phyloP scores from a whole-genome alignment of 306 rosid species.

The Senna siamea region DNA sequence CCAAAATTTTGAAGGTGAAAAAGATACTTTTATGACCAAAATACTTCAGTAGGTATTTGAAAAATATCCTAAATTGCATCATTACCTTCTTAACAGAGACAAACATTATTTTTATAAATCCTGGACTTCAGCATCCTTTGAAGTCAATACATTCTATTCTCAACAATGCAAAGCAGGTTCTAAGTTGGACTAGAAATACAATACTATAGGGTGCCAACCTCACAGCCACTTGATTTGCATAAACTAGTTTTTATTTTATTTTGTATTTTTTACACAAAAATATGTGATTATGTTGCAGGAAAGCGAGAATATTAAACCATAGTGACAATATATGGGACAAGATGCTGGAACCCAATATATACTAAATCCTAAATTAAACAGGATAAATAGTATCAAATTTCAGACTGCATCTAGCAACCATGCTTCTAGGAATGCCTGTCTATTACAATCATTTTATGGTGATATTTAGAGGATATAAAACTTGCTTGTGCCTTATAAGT shows the following conservation, averaged over 20 bases:
- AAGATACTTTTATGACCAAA: conserved; percentile 9
- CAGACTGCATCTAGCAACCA: conserved; percentile 12
- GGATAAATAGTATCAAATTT: conserved; percentile 11
- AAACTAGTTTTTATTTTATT: neutral
- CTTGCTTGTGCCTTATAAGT: neutral
- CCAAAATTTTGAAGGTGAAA: conserved; percentile 7
- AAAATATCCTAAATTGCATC: conserved; percentile 15
- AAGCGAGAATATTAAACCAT: conserved; percentile 14
- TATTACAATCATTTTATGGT: neutral
- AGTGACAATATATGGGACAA: conserved; percentile 9
- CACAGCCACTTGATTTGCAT: conserved; percentile 12
- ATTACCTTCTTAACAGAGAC: neutral
- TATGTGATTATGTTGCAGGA: neutral
- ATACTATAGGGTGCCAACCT: conserved; percentile 1
- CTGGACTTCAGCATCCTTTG: conserved; percentile 16
- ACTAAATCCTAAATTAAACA: conserved; percentile 14
- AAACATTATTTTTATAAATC: conserved; percentile 4
- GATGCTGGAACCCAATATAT: neutral
- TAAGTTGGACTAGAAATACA: neutral
- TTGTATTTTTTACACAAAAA: neutral
- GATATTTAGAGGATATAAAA: neutral
- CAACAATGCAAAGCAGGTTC: neutral
- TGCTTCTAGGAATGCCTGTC: conserved; percentile 1
- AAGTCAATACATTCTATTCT: conserved; percentile 5
- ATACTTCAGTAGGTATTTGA: neutral